Evolutionary conservation across 768 basidiomycete species (phyloP).

Genomic region (Pisolithus tinctorius): DNA sequence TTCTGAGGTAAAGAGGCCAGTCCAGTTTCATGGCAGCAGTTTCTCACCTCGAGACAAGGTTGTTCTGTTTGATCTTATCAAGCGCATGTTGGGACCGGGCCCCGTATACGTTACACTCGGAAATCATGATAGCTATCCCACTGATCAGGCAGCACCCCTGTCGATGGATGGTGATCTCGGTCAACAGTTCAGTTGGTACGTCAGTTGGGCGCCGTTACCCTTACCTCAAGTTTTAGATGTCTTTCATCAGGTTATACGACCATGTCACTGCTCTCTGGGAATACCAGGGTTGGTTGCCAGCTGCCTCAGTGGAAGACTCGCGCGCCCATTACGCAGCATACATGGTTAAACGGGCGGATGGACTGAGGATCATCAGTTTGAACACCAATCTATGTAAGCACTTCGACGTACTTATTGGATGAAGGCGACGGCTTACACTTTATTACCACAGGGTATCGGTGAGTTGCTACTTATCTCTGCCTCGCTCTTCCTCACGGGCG

Average conservation of each 20-base stretch:
- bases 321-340: conserved; percentile 68
- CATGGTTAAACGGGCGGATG: conserved; percentile 60
- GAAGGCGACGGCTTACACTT: neutral
- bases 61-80: conserved; percentile 61
- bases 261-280: conserved; percentile 68
- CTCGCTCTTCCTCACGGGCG: conserved; percentile 4
- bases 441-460: conserved; percentile 27
- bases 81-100: conserved; percentile 50
- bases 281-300: conserved; percentile 62
- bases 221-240: neutral
- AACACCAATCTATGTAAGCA: conserved; percentile 72
- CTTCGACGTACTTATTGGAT: neutral
- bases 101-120: conserved; percentile 74
- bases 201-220: neutral
- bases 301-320: conserved; percentile 48
- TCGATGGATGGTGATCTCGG: conserved; percentile 48
- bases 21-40: neutral
- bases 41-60: conserved; percentile 33
- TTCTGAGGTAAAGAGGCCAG: conserved; percentile 41
- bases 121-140: conserved; percentile 66
- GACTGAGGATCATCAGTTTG: conserved; percentile 63
- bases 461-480: conserved; percentile 5
- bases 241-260: conserved; percentile 58
- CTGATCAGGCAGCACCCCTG: conserved; percentile 54
- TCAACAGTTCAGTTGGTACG: conserved; percentile 60